Evolutionary conservation across 768 basidiomycete species (phyloP).

Genomic region (Saitozyma podzolica): DNA sequence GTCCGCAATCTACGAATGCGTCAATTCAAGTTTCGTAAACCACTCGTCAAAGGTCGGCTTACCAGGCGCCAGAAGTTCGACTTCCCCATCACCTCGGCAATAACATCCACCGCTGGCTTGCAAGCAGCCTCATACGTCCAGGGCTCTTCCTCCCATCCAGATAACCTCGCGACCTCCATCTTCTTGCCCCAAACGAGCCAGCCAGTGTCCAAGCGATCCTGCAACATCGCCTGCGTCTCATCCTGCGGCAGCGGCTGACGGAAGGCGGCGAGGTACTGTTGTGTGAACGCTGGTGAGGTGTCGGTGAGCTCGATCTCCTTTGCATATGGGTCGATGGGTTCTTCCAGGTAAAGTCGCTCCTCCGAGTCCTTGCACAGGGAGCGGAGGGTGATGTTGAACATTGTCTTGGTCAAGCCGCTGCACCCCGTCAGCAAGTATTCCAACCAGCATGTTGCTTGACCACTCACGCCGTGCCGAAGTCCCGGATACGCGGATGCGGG

Average conservation of each 20-base stretch:
- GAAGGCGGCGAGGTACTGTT: constrained; percentile 62
- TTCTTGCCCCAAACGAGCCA: constrained; percentile 72
- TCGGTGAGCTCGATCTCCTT: constrained; percentile 57
- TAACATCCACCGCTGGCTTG: constrained; percentile 59
- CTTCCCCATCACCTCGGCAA: constrained; percentile 57
- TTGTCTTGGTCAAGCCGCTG: constrained; percentile 68
- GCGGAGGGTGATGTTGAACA: constrained; percentile 71
- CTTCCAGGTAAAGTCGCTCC: constrained; percentile 65
- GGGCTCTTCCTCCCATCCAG: constrained; percentile 42
- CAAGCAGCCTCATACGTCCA: constrained; percentile 62
- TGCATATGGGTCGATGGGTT: constrained; percentile 69
- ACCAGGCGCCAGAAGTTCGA: constrained; percentile 61
- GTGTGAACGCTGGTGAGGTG: constrained; percentile 61
- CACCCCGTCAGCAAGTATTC: constrained; percentile 54
- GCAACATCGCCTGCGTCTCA: constrained; percentile 39
- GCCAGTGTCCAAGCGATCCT: constrained; percentile 73
- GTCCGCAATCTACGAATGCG: constrained; percentile 56
- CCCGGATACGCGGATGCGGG: constrained; percentile 45
- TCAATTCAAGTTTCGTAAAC: not conserved
- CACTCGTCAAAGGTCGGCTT: not conserved
- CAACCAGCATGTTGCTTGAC: not conserved
- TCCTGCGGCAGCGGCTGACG: constrained; percentile 57
- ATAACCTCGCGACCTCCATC: constrained; percentile 56
- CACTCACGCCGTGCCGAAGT: constrained; percentile 40
- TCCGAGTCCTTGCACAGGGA: constrained; percentile 65